These are phyloP conservation scores for Hypoxylon sp. DNA, from an alignment of 2,329 filamentous ascomycete species.

Conservation along the genomic window DNA sequence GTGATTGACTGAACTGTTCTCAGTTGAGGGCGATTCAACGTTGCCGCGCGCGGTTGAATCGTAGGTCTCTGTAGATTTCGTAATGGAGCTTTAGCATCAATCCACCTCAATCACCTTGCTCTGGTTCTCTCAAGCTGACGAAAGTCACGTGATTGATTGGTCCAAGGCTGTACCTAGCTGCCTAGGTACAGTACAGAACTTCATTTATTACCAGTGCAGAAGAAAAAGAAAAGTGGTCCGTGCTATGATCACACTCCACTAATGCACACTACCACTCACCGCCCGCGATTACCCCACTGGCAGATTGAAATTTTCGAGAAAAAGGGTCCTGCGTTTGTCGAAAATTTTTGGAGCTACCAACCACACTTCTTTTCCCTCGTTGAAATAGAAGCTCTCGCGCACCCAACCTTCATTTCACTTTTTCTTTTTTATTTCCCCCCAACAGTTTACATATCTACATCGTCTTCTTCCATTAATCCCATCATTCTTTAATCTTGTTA, in stretches of 20 bases:
- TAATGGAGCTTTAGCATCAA: constrained; percentile 30
- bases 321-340: constrained; percentile 37
- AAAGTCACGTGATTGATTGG: constrained; percentile 29
- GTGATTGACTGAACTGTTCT: background rate
- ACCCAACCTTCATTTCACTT: constrained; percentile 33
- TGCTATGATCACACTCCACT: constrained; percentile 34
- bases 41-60: constrained; percentile 25
- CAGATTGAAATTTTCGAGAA: constrained; percentile 49
- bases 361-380: constrained; percentile 33
- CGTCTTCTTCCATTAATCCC: background rate
- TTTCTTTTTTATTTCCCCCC: constrained; percentile 10
- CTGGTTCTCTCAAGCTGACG: background rate
- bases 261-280: constrained; percentile 47
- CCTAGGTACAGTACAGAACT: constrained; percentile 11
- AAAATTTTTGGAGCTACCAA: constrained; percentile 37
- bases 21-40: constrained; percentile 14
- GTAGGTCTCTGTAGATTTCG: constrained; percentile 24
- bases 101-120: constrained; percentile 10
- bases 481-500: constrained; percentile 51
- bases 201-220: background rate
- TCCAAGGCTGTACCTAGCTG: constrained; percentile 3
- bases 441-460: constrained; percentile 7
- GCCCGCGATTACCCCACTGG: constrained; percentile 49
- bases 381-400: constrained; percentile 38
- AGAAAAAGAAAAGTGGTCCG: constrained; percentile 6